These are phyloP conservation scores for Macroventuria anomochaeta DNA, from an alignment of 2,329 filamentous ascomycete genomes.

Conservation along the genomic window DNA sequence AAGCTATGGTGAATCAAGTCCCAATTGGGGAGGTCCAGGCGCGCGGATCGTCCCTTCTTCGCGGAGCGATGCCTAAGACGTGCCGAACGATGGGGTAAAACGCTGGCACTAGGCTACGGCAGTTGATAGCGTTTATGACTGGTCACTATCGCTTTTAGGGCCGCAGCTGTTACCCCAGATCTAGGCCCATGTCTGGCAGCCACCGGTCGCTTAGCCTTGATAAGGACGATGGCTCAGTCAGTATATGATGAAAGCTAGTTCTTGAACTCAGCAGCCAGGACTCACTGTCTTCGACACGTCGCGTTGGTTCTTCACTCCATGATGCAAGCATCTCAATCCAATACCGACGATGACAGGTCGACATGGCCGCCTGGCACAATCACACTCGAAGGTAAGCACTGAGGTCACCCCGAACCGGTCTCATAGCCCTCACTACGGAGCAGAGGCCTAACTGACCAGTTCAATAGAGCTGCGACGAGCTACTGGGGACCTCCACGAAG, in stretches of 20 bases:
- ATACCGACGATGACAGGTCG: neutral
- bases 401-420: neutral
- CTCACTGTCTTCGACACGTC: neutral
- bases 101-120: neutral
- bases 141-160: conserved; percentile 5
- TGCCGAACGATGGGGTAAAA: conserved; percentile 1
- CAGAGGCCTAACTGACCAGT: neutral
- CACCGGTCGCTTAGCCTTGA: conserved; percentile 1
- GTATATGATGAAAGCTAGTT: conserved; percentile 1
- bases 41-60: conserved; percentile 2
- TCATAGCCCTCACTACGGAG: neutral
- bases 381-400: conserved; percentile 15
- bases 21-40: conserved; percentile 7
- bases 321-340: conserved; percentile 2
- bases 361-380: conserved; percentile 19
- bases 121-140: conserved; percentile 1
- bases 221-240: neutral
- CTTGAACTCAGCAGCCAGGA: neutral
- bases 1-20: neutral
- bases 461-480: conserved; percentile 4
- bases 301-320: neutral
- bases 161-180: conserved; percentile 3
- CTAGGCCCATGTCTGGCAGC: conserved; percentile 3
- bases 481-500: conserved; percentile 1
- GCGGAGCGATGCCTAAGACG: neutral